Conservation (phyloP, 2,329 filamentous ascomycete species). For the Aspergillus vadensis region DNA sequence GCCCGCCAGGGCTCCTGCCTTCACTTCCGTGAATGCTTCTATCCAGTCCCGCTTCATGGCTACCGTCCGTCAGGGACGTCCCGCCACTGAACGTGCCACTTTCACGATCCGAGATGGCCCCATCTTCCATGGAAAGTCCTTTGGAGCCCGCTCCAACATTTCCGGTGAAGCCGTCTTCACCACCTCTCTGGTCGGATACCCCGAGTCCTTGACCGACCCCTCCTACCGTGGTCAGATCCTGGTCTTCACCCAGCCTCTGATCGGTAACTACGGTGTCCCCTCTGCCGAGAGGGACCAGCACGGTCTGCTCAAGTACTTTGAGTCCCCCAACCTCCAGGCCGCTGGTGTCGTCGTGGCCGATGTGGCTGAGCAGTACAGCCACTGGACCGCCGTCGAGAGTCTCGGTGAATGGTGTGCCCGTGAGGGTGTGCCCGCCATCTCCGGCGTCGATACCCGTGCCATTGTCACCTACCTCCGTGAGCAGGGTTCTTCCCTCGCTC, state of each 20-base stretch:
- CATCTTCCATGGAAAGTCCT: conserved; percentile 93
- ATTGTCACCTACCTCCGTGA: conserved; percentile 96
- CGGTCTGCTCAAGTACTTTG: conserved; percentile 95
- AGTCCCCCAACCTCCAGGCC: conserved; percentile 96
- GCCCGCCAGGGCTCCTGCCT: conserved; percentile 50
- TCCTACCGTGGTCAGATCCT: conserved; percentile 82
- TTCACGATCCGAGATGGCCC: conserved; percentile 96
- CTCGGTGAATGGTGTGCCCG: conserved; percentile 92
- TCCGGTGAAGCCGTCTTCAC: conserved; percentile 99
- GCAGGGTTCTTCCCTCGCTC: conserved; percentile 91
- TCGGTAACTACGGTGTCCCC: conserved; percentile 98
- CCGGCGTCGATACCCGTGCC: conserved; percentile 92
- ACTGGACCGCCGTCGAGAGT: conserved; percentile 98
- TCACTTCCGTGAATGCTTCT: conserved; percentile 42
- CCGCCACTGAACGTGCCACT: conserved; percentile 76
- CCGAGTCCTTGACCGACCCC: conserved; percentile 77
- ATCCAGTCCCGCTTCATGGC: conserved; percentile 56
- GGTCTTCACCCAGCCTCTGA: conserved; percentile 96
- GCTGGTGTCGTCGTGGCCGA: conserved; percentile 95
- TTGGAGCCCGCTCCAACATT: conserved; percentile 94
- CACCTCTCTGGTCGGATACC: conserved; percentile 95
- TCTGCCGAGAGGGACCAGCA: conserved; percentile 80
- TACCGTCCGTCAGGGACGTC: conserved; percentile 70
- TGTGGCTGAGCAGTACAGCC: conserved; percentile 89
- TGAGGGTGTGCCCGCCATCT: conserved; percentile 93